Evolutionary conservation across 2,329 filamentous ascomycete species (phyloP).

Genomic region (Talaromyces albobiverticillius): DNA sequence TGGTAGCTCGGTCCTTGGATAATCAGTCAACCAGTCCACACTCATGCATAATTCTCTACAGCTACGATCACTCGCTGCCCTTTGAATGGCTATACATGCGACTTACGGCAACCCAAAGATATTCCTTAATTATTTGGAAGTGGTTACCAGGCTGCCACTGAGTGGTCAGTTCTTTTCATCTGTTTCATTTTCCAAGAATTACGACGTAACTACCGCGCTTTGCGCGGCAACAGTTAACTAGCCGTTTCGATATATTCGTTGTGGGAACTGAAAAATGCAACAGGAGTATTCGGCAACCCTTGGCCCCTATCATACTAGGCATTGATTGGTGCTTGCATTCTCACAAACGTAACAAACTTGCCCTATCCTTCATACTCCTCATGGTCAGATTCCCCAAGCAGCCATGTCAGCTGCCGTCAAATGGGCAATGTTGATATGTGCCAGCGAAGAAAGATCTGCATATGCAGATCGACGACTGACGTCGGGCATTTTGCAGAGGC

Average conservation of each 20-base stretch:
- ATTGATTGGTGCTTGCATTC: not conserved
- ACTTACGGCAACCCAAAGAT: not conserved
- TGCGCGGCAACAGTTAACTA: not conserved
- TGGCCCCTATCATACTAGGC: not conserved
- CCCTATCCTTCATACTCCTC: not conserved
- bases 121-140: not conserved
- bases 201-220: not conserved
- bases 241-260: not conserved
- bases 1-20: not conserved
- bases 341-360: not conserved
- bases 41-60: not conserved
- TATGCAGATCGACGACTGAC: not conserved
- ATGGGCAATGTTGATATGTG: not conserved
- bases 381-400: not conserved
- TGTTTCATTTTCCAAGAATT: not conserved
- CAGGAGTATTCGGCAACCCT: not conserved
- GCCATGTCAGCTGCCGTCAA: not conserved
- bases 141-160: not conserved
- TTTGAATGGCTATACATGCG: not conserved
- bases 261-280: not conserved
- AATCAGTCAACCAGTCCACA: not conserved
- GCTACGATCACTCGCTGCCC: not conserved
- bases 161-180: not conserved
- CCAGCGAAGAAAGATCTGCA: not conserved
- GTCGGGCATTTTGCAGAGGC: not conserved